Evolutionary conservation across 2,329 filamentous ascomycete species (phyloP), one percentile per base, ranked within the genome.

Genomic region (Colletotrichum camelliae): DNA sequence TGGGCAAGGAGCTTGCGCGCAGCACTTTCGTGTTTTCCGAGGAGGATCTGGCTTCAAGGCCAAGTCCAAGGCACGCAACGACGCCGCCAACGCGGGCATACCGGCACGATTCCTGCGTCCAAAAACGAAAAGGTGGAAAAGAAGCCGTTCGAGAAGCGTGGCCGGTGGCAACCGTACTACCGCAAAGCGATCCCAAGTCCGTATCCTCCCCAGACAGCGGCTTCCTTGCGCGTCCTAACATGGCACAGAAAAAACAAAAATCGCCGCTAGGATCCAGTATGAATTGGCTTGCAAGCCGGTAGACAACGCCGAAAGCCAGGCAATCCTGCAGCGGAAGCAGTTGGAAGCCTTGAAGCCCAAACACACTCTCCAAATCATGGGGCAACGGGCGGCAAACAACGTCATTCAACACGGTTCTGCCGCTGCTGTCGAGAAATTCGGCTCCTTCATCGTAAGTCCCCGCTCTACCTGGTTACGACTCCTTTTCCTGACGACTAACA

Each of bases 11-110:
- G 18, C 69, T 77, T 58, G 39, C 75, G 24, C 60, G 76, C 7
- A 98, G 98, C 84, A 97, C 96, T 24, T 98, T 94, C 82, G 88
- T 98, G 72, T 99, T 99, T 82, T 96, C 94, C 55, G 97, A 99
- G 85, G 96, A 98, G 83, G 95, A 98, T 81, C 74, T 21, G 95
- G 95, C 48, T 96, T 93, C 85, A 91, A 91, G 79, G 87, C 87
- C 21, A 90, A 89, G 82, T 90, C 90, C 81, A 90, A 88, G 80
- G 85, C 86, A 64, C 87, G 89, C 67, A 87, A 88, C n/a, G 89
- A 91, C 69, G 89, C 90, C 10, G 85, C 90, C 5, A 90, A 88
- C 60, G 89, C 88, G 21, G 90, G 92, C 68, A 91, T 93, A 75
- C 92, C 92, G 6, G 85, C 88, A 7, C 89, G 91, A 43, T 85